Base-by-base conservation (phyloP, 2,329 filamentous ascomycete species). In the Trichothecium sympodiale region DNA sequence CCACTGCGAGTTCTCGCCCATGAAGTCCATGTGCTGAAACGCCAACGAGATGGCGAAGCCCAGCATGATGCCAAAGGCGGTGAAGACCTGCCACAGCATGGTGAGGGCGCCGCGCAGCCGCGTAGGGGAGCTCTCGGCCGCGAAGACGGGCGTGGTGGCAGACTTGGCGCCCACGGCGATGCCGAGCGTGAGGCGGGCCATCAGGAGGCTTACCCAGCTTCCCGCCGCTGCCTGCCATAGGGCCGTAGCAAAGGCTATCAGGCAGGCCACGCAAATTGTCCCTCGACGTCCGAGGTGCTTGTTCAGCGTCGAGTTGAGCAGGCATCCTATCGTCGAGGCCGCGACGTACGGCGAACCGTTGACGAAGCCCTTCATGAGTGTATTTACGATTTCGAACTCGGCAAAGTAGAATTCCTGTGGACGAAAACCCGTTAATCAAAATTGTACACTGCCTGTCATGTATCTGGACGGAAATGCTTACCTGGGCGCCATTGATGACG, bases 221-320 rank as follows among this genome's bases (percentile, higher is more conserved):
- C 16, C 16, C 5, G 33, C 42, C 25, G 44, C 38, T 48, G 73
- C 57, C 33, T 56, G 41, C 69, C 70, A 45, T 69, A 71, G 7
- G 18, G 41, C 44, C 59, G 56, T 39, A 64, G 49, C 12, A 65
- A 56, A 52, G 57, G 71, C 71, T 40, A 55, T 62, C 38, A 70
- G 61, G 39, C 74, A 75, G 4, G 73, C 71, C 36, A 78, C 63
- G 49, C 76, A 77, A 30, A 80, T 77, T 3, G 74, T 78, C 10
- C 76, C 74, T 3, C 76, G 66, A 23, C 77, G 69, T 12, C 76
- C 77, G 36, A 76, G 70, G 49, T 53, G 66, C 34, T 69, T 64
- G 49, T 80, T 80, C 40, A 79, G 62, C 1, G 47, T 43, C 6
- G 47, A 45, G 17, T 51, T 55, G 8, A 54, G 39, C 51, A 44